A percentile compares a stretch with the other conserved stretches of the same genome.
Conservation (phyloP, 164 flowering plant species). For the Tinospora cordifolia region DNA sequence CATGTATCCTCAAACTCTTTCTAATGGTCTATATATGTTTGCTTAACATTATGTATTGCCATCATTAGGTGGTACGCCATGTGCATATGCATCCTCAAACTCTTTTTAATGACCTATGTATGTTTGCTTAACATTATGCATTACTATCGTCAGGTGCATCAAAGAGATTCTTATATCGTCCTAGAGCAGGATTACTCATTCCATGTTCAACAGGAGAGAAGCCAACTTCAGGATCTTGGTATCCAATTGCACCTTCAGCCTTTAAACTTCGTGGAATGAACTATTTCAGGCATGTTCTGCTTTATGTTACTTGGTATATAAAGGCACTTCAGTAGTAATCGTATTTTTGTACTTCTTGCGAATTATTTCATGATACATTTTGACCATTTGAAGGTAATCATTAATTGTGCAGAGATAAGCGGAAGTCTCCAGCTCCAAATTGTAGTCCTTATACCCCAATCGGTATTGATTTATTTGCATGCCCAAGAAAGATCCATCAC, state of each 20-base stretch:
- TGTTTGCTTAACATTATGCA: neutral
- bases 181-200: constrained; percentile 64
- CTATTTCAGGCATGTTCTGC: constrained; percentile 64
- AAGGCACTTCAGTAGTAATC: neutral
- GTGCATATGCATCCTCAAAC: too few species aligned
- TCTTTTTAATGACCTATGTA: too few species aligned
- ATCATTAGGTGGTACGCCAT: too few species aligned
- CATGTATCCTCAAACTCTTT: too few species aligned
- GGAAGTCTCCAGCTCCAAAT: constrained; percentile 63
- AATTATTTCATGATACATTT: neutral
- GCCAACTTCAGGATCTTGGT: constrained; percentile 64
- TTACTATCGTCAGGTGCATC: constrained; percentile 45
- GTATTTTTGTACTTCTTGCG: neutral
- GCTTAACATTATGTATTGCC: too few species aligned
- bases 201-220: constrained; percentile 55
- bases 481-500: constrained; percentile 73
- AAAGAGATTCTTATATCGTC: constrained; percentile 55
- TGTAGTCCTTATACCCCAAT: constrained; percentile 64
- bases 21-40: too few species aligned
- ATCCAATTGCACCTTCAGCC: constrained; percentile 63
- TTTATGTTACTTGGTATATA: neutral
- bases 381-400: neutral
- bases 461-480: constrained; percentile 78
- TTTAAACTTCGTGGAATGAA: constrained; percentile 79
- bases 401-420: constrained; percentile 63